Base-by-base conservation (phyloP, 441 rosid genomes). In the Adansonia gregorii region DNA sequence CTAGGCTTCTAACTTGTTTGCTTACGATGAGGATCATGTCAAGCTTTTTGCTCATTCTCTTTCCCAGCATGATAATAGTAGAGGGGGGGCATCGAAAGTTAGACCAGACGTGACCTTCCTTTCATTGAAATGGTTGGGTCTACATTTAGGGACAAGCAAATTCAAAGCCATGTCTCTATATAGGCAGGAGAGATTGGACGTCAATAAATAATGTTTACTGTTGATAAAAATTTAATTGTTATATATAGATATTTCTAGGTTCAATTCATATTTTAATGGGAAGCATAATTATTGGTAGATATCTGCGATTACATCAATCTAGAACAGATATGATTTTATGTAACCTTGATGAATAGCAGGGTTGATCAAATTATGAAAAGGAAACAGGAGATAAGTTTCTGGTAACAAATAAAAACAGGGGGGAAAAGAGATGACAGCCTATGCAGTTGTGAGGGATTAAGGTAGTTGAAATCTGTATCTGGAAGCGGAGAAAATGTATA, bases 331-430 rank as follows among this genome's bases (percentile, higher is more conserved):
- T 67, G 4, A 11, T 11, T 68, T 48, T 22, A 31, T 20, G 55
- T 48, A 9, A 22, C 58, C 19, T 12, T 48, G 73, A 22, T 2
- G 6, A 68, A n/a, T 48, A 15, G 35, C 59, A 49, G 20, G 6
- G 43, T 24, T 68, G 12, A 46, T 2, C 17, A 49, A 49, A 12
- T 69, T 35, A 20, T 6, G 20, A 24, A 69, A 48, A 14, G 12
- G 17, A 48, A 49, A 49, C 73, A 69, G 58, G 43, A 19, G n/a
- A 46, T 64, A 67, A 10, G 69, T 65, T 39, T 39, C 48, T 19
- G 31, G 19, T 41, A 41, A 22, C 43, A 49, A 69, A 49, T 14
- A 6, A 67, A 10, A 5, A 10, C 10, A 5, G 49, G 14, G 39
- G 73, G 48, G 46, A 68, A 41, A 48, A 20, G 59, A 48, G 58